Percentiles rank a stretch among this genome's conserved stretches.
Conservation (phyloP, 768 basidiomycete genomes). For the Leccinum barrowsii region DNA sequence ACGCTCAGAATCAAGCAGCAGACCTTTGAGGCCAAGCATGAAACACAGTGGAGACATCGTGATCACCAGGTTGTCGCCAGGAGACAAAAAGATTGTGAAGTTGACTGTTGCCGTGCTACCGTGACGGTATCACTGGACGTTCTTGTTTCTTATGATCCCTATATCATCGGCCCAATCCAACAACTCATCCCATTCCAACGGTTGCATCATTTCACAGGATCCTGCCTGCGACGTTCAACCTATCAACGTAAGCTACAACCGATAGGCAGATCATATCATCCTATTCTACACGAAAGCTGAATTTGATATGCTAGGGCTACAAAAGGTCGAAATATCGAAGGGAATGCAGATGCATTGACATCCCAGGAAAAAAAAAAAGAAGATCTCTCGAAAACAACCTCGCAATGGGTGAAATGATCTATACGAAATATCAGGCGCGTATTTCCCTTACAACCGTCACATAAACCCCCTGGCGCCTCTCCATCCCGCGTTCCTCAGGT, state of each 20-base stretch:
- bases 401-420: not conserved
- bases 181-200: not conserved
- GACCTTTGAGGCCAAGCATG: constrained; percentile 1
- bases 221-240: not conserved
- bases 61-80: not conserved
- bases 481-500: not conserved
- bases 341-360: not conserved
- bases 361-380: not conserved
- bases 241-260: constrained; percentile 16
- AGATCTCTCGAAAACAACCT: not conserved
- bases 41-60: constrained; percentile 3
- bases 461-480: constrained; percentile 33
- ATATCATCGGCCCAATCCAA: not conserved
- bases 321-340: constrained; percentile 4
- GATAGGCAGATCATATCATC: not conserved
- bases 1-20: constrained; percentile 4
- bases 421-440: not conserved
- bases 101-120: not conserved
- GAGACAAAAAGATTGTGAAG: not conserved
- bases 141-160: not conserved
- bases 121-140: not conserved
- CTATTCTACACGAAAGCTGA: constrained; percentile 2
- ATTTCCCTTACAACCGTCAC: constrained; percentile 46
- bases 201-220: not conserved
- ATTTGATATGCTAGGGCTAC: constrained; percentile 19